These are phyloP conservation scores for Hyaloscypha bicolor DNA, from an alignment of 495 filamentous ascomycete species.

Conservation along the genomic window DNA sequence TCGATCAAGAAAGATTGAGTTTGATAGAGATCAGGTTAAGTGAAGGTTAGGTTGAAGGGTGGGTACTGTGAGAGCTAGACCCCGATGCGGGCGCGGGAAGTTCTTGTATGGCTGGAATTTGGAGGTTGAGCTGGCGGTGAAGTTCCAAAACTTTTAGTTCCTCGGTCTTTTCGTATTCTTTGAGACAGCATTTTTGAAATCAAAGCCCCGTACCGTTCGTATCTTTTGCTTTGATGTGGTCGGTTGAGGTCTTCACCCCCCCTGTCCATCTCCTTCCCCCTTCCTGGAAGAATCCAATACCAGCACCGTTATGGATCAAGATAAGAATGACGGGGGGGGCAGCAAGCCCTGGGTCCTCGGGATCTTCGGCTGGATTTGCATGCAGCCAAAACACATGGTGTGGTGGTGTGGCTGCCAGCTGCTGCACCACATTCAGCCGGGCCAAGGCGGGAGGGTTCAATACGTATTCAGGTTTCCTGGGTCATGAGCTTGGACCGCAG, in stretches of 20 bases:
- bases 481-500: background rate
- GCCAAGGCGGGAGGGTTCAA: background rate
- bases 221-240: too few species aligned
- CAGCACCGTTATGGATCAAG: too few species aligned
- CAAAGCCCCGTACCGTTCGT: too few species aligned
- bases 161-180: background rate
- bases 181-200: too few species aligned
- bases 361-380: background rate
- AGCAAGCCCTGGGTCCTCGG: background rate
- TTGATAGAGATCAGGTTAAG: background rate
- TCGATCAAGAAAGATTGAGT: background rate
- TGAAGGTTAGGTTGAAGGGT: background rate
- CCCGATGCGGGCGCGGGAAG: background rate
- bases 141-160: background rate
- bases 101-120: background rate
- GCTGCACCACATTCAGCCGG: background rate
- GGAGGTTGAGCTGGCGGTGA: background rate
- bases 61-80: background rate
- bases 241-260: too few species aligned
- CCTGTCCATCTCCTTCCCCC: too few species aligned
- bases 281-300: too few species aligned
- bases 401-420: background rate
- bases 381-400: background rate
- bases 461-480: slow-evolving; percentile 1
- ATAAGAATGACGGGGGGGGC: background rate